Evolutionary conservation across 1,139 yeast genomes (phyloP), one percentile per base, ranked within the genome.

Genomic region (Spathaspora sp.): DNA sequence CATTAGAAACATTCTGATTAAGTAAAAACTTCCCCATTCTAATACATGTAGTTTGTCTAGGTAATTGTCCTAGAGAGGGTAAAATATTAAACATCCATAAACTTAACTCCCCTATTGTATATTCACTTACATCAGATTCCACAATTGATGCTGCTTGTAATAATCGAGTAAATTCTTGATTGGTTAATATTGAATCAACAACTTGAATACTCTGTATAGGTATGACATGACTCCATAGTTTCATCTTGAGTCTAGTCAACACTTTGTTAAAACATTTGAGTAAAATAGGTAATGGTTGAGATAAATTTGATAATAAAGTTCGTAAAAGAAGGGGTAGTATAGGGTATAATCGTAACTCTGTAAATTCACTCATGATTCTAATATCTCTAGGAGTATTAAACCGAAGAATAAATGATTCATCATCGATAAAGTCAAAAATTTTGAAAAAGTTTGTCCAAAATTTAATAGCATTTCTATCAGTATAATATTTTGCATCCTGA

Each of bases 361-460:
- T 61, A 43, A 61, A 53, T 43, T 67, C 65, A 46, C 76, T 67
- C 65, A 74, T 67, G 3, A 68, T 63, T 20, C 67, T 70, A n/a
- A 78, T 62, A 51, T 76, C 80, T 23, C 56, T 58, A 1, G 85
- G 84, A 1, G 60, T 51, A 45, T 74, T 67, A 16, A 84, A 58
- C 27, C 64, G 60, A 3, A 64, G 61, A 10, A 68, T 47, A 24
- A 82, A 68, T 0, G 76, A 69, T 8, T 67, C 66, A 5, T 61
- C 53, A n/a, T 71, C 72, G 39, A 77, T 61, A 3, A 74, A 56
- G 25, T 66, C 63, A 26, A 82, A 53, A 0, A 86, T 44, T 0
- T 73, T 68, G 8, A 59, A 51, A 39, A 80, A 56, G 48, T 70
- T 72, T 10, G 67, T 58, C 88, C 91, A 86, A 57, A 84, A 85